These are phyloP conservation scores for Brassica cretica DNA, from an alignment of 345 rosid species.

Conservation along the genomic window DNA sequence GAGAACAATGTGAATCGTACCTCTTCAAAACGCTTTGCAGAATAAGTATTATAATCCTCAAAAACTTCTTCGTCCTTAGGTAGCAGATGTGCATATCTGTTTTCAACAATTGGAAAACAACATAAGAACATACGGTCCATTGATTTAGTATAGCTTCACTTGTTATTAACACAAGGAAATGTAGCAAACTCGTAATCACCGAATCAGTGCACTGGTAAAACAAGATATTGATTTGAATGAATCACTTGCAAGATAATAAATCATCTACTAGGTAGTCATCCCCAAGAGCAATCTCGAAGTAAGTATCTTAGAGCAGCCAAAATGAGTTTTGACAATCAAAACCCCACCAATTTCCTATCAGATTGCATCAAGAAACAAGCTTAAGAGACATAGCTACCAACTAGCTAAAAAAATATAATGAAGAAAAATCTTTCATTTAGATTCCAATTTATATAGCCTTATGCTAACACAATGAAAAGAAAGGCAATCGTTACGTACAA, in stretches of 20 bases:
- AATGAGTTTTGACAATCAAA: conserved; percentile 4
- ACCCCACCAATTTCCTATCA: conserved; percentile 22
- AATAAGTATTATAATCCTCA: conserved; percentile 70
- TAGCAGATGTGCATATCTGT: conserved; percentile 90
- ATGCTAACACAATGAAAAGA: conserved; percentile 16
- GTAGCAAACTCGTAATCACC: conserved; percentile 20
- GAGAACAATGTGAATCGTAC: conserved; percentile 40
- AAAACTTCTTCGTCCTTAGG: conserved; percentile 89
- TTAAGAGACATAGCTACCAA: conserved; percentile 5
- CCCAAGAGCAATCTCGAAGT: conserved; percentile 10
- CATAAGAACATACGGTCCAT: conserved; percentile 12
- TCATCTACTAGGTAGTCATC: conserved; percentile 5
- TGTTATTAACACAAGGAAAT: conserved; percentile 18
- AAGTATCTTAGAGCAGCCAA: conserved; percentile 3
- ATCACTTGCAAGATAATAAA: not conserved
- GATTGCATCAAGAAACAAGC: not conserved
- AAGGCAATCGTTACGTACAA: not conserved
- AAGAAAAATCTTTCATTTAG: conserved; percentile 12
- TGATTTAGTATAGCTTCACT: conserved; percentile 9
- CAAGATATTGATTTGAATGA: not conserved
- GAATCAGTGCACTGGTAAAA: conserved; percentile 5
- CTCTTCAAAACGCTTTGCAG: conserved; percentile 87
- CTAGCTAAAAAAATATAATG: conserved; percentile 15
- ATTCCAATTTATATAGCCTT: conserved; percentile 16
- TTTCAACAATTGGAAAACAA: conserved; percentile 21